Conservation (phyloP, 2,329 filamentous ascomycete species). For the Aspergillus fumigatiaffinis region DNA sequence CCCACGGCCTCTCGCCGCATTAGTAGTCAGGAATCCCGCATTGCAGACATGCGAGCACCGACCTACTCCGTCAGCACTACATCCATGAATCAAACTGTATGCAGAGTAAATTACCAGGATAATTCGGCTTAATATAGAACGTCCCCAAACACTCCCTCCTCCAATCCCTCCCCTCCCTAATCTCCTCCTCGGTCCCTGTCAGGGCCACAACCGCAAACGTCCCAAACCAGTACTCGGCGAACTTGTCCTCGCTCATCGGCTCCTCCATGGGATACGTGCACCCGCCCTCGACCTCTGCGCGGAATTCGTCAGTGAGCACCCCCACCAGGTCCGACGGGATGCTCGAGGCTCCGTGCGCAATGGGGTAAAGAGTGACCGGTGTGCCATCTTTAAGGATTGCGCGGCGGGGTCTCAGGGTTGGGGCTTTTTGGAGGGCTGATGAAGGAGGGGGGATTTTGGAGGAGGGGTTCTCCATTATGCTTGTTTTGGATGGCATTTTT, state of each 20-base stretch:
- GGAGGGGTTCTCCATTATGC: slow-evolving; percentile 33
- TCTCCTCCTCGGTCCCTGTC: slow-evolving; percentile 7
- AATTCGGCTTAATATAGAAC: slow-evolving; percentile 42
- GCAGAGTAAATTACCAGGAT: slow-evolving; percentile 28
- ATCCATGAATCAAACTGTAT: not conserved
- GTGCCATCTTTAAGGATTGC: slow-evolving; percentile 21
- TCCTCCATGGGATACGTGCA: slow-evolving; percentile 39
- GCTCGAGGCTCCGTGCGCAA: slow-evolving; percentile 18
- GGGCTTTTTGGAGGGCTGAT: slow-evolving; percentile 14
- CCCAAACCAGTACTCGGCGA: slow-evolving; percentile 38
- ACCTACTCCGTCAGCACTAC: slow-evolving; percentile 16
- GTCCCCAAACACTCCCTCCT: slow-evolving; percentile 34
- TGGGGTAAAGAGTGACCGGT: slow-evolving; percentile 28
- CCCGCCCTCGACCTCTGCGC: slow-evolving; percentile 31
- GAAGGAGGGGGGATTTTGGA: slow-evolving; percentile 25
- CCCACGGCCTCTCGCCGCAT: slow-evolving; percentile 29
- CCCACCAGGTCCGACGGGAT: slow-evolving; percentile 23
- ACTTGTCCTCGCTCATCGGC: slow-evolving; percentile 26
- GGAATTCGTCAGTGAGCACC: slow-evolving; percentile 32
- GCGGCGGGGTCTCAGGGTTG: slow-evolving; percentile 20
- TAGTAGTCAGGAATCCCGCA: slow-evolving; percentile 35
- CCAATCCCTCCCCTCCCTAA: slow-evolving; percentile 30
- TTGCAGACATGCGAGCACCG: slow-evolving; percentile 40
- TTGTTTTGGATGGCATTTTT: slow-evolving; percentile 30
- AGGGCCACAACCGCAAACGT: slow-evolving; percentile 35